Base-by-base conservation (phyloP, 768 basidiomycete genomes). In the Dacryopinax primogenitus region DNA sequence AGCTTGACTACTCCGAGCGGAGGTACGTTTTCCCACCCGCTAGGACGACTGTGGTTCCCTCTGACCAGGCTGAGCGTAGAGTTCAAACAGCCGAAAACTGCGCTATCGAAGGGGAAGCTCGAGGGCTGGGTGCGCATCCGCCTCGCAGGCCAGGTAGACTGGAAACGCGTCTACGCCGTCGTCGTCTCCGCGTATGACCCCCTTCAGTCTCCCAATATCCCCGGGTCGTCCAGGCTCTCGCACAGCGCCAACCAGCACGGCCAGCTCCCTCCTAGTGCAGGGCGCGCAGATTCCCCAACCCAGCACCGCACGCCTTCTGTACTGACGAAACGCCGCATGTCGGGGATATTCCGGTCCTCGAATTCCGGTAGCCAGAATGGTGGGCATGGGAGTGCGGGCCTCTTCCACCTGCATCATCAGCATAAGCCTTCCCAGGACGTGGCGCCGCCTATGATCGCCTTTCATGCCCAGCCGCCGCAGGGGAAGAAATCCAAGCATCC, bases 101-200 rank as follows among this genome's bases (percentile, higher is more conserved):
- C 87, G 7, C 80, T 94, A 1, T 73, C 82, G 12, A 81, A 82
- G 58, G 87, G 90, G 9, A 82, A 82, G 66, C 82, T 92, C 79
- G 94, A 97, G 73, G 95, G 94, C 0, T 93, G 90, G 89, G 87
- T 92, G 18, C 83, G 87, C 69, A 81, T 92, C 51, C 86, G 95
- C 47, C 80, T 97, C 37, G 88, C 93, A n/a, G 94, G 95, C n/a
- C 92, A 93, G 70, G 93, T 90, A 0, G 92, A 96, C 69, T 98
- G 95, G 95, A 92, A 92, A 73, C 82, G 84, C 41, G 80, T 93
- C 47, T 98, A 91, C 89, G 83, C 90, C 79, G 82, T 86, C 4
- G 77, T 96, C 3, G 78, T 77, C 66, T 81, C 82, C 61, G 82
- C 80, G 3, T 71, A 74, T 18, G 63, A 63, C 7, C 39, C 64